Percentiles rank a stretch among this genome's conserved stretches.
Evolutionary conservation across 805 yeast species (phyloP).

Genomic region (Torulaspora delbrueckii): DNA sequence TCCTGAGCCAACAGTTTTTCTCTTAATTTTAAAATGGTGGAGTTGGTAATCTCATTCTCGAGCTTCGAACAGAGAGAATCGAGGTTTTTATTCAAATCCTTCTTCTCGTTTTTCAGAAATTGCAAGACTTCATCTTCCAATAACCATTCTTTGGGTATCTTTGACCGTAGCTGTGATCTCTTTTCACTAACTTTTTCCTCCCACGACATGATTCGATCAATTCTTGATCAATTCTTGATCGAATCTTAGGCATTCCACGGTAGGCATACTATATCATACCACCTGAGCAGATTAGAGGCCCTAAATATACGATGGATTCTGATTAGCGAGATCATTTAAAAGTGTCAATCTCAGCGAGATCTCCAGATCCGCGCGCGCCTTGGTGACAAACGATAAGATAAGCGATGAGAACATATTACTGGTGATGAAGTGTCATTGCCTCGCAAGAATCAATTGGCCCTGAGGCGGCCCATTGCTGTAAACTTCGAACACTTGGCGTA

Average conservation of each 20-base stretch:
- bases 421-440: too few species aligned
- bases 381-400: background rate
- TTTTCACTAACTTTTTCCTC: conserved; percentile 13
- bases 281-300: background rate
- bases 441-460: too few species aligned
- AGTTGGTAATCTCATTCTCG: conserved; percentile 19
- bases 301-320: too few species aligned
- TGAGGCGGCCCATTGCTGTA: too few species aligned
- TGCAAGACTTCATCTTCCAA: conserved; percentile 10
- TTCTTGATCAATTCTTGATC: background rate
- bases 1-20: conserved; percentile 4
- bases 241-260: background rate
- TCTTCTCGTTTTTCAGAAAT: conserved; percentile 8
- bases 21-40: conserved; percentile 15
- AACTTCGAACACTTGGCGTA: too few species aligned
- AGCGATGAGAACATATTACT: too few species aligned
- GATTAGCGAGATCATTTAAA: background rate
- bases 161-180: conserved; percentile 12
- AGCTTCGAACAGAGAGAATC: conserved; percentile 13
- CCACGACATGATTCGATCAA: conserved; percentile 12
- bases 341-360: background rate
- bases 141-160: conserved; percentile 21
- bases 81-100: conserved; percentile 13
- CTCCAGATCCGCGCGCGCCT: background rate
- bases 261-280: background rate